Evolutionary conservation across 1,284 basidiomycete genomes (phyloP), one percentile per base, ranked within the genome.

Genomic region (Irpex lacteus): DNA sequence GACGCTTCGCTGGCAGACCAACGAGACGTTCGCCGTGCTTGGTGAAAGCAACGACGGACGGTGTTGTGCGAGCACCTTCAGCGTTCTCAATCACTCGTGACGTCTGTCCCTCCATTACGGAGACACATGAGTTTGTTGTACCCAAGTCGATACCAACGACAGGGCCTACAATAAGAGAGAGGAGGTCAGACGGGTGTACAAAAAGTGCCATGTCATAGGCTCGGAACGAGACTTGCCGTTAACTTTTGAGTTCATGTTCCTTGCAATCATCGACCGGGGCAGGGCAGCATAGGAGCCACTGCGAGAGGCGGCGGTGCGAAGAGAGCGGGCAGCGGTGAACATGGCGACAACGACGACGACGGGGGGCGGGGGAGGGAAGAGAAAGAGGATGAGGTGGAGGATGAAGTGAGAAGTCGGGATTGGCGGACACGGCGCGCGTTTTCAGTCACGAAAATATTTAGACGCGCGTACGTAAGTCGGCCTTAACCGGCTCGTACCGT

Each of bases 31-130:
- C 94, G 66, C 92, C 92, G 72, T 95, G 88, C 80, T 98, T 98
- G 69, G 96, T 96, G 86, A 99, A 99, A 52, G 97, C 98, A 69
- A 99, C 95, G 64, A 98, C 95, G 60, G 97, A 99, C 7, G 98
- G 98, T 36, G 97, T 99, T 69, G 97, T 98, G 73, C 97, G 90
- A 67, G 94, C 94, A 84, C 97, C 97, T 83, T 99, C 97, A 9
- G 96, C 82, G 83, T 99, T 98, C 81, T 98, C 97, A 72, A 99
- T 92, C 69, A 99, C 97, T 71, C 94, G 91, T 63, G 96, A 87
- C 57, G 89, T 91, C 82, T 96, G 91, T 73, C 95, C 96, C 83
- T 98, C 96, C 94, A 96, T 98, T 70, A 96, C 85, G 60, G 94
- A 91, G 67, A 96, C 94, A 81, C 95, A 97, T 66, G 94, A 97